Base-by-base conservation (phyloP, 176 grass and related monocot genomes). In the Oryza rufipogon region DNA sequence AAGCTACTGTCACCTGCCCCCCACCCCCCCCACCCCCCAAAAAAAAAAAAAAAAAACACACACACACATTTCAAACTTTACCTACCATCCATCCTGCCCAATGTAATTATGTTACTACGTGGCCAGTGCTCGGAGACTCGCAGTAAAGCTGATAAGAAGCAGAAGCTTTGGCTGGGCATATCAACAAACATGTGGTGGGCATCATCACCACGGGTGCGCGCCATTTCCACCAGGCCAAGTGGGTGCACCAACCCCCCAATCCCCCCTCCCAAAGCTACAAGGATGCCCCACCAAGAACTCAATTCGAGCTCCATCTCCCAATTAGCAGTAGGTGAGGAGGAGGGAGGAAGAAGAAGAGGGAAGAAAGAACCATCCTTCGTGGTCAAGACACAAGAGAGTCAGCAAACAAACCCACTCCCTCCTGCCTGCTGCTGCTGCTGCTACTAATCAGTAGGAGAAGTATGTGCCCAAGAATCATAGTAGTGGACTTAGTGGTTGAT, bases 121-220 rank as follows among this genome's bases (percentile, higher is more conserved):
- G 20, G 14, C 17, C 70, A 5, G 33, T 60, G 74, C 71, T 51
- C 3, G n/a, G 4, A 15, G 26, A 66, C 65, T 51, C 5, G n/a
- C 3, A 14, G 73, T 11, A 56, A 83, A 63, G 64, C 32, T 47
- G 66, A 44, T 44, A 11, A 74, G 46, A 71, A 91, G 33, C 14
- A 19, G 70, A 70, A 7, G 71, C 11, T 68, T 58, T 30, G 80
- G 7, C 74, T 47, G 16, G 58, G 84, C 85, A 80, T 76, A 51
- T 78, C 89, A 54, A 66, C 93, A 84, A 92, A 87, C 80, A 87
- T 6, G 77, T 85, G 80, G 74, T 80, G 74, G 74, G 64, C 89
- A 80, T 56, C 71, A 71, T 36, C 66, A 70, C 44, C 14, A 33
- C n/a, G 6, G n/a, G 58, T 1, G 22, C 36, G 11, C 8, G 74